phyloP scores from a whole-genome alignment of 805 yeast genomes.

The Barnettozyma botsteinii region DNA sequence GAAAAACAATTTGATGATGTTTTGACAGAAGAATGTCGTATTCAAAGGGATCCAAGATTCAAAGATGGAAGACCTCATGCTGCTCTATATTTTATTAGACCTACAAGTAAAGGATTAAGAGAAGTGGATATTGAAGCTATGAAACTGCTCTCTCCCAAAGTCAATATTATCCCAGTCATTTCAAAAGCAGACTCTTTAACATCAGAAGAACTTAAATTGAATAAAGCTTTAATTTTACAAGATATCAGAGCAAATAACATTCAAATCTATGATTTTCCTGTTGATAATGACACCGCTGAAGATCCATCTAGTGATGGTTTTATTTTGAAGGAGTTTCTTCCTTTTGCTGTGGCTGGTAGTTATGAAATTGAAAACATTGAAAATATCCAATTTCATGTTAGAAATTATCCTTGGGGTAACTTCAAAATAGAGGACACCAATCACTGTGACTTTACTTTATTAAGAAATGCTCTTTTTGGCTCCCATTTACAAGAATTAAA shows the following conservation, averaged over 20 bases:
- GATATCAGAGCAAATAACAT: conserved; percentile 56
- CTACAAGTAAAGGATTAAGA: conserved; percentile 60
- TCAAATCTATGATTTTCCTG: conserved; percentile 58
- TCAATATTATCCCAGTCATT: conserved; percentile 79
- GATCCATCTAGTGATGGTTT: conserved; percentile 26
- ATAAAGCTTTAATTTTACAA: conserved; percentile 47
- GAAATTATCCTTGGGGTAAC: conserved; percentile 67
- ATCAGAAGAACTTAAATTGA: conserved; percentile 47
- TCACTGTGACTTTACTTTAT: conserved; percentile 61
- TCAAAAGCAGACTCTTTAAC: conserved; percentile 79
- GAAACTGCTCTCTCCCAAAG: conserved; percentile 61
- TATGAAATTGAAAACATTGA: conserved; percentile 30
- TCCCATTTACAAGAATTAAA: conserved; percentile 80
- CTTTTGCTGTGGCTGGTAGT: conserved; percentile 65
- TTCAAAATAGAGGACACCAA: conserved; percentile 51
- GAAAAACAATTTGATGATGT: conserved; percentile 69
- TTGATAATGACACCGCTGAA: conserved; percentile 18
- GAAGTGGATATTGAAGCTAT: conserved; percentile 72
- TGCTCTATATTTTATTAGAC: conserved; percentile 68
- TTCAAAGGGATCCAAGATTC: conserved; percentile 65
- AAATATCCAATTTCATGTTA: conserved; percentile 37
- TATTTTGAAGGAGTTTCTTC: conserved; percentile 42
- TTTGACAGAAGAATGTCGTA: conserved; percentile 68
- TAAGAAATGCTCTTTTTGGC: conserved; percentile 67
- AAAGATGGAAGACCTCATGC: conserved; percentile 73